phyloP scores from a whole-genome alignment of 768 basidiomycete genomes.

The Termitomyces sp. region DNA sequence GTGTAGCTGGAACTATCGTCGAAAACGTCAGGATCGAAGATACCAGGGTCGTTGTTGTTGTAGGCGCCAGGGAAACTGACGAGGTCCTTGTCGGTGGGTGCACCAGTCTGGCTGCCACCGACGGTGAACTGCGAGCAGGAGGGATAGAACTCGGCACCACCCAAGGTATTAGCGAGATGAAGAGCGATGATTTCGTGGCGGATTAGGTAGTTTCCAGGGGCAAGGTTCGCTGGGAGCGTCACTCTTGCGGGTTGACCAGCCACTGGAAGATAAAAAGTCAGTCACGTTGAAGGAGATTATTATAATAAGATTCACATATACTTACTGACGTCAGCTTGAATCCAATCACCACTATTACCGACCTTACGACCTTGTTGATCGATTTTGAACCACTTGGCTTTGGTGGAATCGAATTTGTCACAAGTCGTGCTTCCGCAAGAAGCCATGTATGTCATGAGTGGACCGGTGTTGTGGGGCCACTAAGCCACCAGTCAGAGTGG shows the following conservation, averaged over 20 bases:
- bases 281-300: background rate
- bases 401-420: constrained; percentile 48
- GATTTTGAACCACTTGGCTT: constrained; percentile 74
- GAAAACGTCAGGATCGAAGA: constrained; percentile 50
- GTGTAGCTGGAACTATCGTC: constrained; percentile 23
- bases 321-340: constrained; percentile 49
- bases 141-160: constrained; percentile 80
- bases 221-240: constrained; percentile 43
- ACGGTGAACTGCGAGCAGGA: constrained; percentile 58
- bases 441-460: constrained; percentile 72
- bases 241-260: constrained; percentile 33
- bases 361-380: constrained; percentile 40
- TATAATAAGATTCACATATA: constrained; percentile 7
- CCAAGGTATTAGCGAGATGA: constrained; percentile 48
- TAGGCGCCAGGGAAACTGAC: constrained; percentile 73
- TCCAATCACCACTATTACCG: constrained; percentile 34
- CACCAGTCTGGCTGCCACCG: constrained; percentile 46
- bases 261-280: constrained; percentile 21
- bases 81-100: constrained; percentile 40
- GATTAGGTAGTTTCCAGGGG: constrained; percentile 67
- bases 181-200: constrained; percentile 80
- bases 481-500: constrained; percentile 8
- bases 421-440: constrained; percentile 53
- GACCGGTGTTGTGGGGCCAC: constrained; percentile 57
- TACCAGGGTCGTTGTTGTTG: constrained; percentile 62